These are phyloP conservation scores for Phymatotrichopsis omnivora DNA, from an alignment of 2,329 filamentous ascomycete genomes.

Conservation along the genomic window DNA sequence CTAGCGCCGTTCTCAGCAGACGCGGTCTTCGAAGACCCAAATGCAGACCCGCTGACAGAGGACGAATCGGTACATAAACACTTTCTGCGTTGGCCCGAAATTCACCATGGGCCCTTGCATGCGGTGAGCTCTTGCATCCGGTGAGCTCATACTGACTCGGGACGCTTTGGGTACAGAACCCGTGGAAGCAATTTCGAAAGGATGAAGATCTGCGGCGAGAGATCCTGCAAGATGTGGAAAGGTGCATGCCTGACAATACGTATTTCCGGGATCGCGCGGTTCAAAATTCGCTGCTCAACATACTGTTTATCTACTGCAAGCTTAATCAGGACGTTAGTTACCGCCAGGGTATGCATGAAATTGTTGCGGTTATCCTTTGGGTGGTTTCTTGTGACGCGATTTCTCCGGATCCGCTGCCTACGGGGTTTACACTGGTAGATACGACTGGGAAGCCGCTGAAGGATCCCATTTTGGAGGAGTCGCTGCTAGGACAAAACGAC, in stretches of 20 bases:
- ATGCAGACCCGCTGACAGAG: constrained; percentile 71
- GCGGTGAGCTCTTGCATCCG: constrained; percentile 3
- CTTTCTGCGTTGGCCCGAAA: background rate
- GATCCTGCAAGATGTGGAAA: constrained; percentile 87
- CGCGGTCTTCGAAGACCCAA: constrained; percentile 13
- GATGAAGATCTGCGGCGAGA: constrained; percentile 79
- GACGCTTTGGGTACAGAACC: constrained; percentile 42
- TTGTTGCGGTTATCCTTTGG: constrained; percentile 81
- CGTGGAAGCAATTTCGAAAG: constrained; percentile 75
- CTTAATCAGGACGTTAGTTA: constrained; percentile 80
- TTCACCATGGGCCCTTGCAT: background rate
- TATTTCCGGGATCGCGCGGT: constrained; percentile 75
- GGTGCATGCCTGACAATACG: constrained; percentile 77
- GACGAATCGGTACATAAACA: constrained; percentile 51
- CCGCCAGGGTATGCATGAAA: constrained; percentile 97
- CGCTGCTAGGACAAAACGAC: constrained; percentile 37
- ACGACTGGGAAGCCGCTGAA: background rate
- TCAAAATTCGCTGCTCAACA: constrained; percentile 73
- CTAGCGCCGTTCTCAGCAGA: constrained; percentile 18
- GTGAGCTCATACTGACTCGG: constrained; percentile 20
- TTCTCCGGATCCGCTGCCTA: no score
- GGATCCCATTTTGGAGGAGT: constrained; percentile 14
- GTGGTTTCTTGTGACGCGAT: constrained; percentile 75
- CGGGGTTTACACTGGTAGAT: no score
- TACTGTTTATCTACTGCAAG: constrained; percentile 92